phyloP scores from a whole-genome alignment of 2,329 filamentous ascomycete genomes.

The Sporothrix brunneoviolacea region DNA sequence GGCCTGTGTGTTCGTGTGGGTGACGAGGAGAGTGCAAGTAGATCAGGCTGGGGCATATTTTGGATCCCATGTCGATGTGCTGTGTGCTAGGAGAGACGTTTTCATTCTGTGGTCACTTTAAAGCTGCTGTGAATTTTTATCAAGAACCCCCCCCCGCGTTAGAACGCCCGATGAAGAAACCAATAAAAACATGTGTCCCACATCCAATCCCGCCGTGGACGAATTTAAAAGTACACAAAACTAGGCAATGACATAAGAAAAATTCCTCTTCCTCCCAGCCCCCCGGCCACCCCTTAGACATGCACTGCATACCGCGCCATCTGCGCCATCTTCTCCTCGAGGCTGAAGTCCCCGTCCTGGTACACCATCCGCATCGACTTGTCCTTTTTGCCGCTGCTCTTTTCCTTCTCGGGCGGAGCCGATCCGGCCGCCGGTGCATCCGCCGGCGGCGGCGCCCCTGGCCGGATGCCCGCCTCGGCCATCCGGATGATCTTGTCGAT shows the following conservation, averaged over 20 bases:
- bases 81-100: no score
- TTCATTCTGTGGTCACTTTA: no score
- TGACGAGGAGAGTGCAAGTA: no score
- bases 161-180: no score
- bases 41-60: no score
- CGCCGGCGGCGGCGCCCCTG: constrained; percentile 36
- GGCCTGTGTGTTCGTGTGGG: no score
- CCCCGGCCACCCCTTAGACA: no score
- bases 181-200: no score
- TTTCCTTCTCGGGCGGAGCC: constrained; percentile 40
- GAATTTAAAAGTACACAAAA: not conserved
- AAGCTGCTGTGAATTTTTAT: no score
- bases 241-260: not conserved
- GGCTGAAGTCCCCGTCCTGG: constrained; percentile 69
- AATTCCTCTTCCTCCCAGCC: not conserved
- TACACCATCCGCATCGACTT: constrained; percentile 64
- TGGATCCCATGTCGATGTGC: no score
- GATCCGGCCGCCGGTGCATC: constrained; percentile 54
- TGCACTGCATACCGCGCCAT: constrained; percentile 62
- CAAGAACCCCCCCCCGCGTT: no score
- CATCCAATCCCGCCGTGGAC: no score
- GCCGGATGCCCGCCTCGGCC: constrained; percentile 55
- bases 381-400: constrained; percentile 40
- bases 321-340: constrained; percentile 82
- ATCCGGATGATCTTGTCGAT: constrained; percentile 60